Conservation (phyloP, 2,329 filamentous ascomycete genomes). For the Ambrosiella beaveri region DNA sequence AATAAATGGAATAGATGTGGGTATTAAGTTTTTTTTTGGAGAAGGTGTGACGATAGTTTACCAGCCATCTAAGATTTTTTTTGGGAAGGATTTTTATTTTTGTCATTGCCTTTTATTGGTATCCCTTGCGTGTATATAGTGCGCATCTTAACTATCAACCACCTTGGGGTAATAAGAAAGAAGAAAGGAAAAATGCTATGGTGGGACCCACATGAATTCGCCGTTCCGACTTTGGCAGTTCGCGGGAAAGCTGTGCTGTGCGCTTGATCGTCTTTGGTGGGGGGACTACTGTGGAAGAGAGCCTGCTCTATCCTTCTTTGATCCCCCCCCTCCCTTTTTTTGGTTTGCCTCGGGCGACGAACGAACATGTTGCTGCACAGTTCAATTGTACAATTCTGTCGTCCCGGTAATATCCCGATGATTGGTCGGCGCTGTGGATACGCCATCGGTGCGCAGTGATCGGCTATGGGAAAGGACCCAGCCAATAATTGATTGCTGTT, state of each 20-base stretch:
- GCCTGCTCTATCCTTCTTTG: neutral
- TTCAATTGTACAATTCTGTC: neutral
- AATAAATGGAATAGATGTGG: no score
- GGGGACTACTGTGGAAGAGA: neutral
- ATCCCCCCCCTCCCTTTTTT: neutral
- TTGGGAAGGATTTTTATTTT: neutral
- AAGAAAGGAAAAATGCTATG: neutral
- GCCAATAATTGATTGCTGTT: neutral
- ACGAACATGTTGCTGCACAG: neutral
- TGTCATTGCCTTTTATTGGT: neutral
- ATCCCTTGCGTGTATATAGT: neutral
- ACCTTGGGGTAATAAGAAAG: neutral
- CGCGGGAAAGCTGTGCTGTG: neutral
- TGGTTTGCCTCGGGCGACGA: neutral
- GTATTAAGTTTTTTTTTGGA: no score
- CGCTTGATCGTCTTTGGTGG: neutral
- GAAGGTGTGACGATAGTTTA: neutral
- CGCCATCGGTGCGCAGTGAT: conserved; percentile 1
- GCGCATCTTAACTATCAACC: neutral
- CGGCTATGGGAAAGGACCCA: neutral
- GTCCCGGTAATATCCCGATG: conserved; percentile 1
- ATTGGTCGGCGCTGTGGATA: conserved; percentile 3
- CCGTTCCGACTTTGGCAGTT: neutral
- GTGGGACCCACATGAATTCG: neutral
- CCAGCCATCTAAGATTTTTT: neutral